Conservation (phyloP, 495 filamentous ascomycete genomes). For the Podospora sp. region DNA sequence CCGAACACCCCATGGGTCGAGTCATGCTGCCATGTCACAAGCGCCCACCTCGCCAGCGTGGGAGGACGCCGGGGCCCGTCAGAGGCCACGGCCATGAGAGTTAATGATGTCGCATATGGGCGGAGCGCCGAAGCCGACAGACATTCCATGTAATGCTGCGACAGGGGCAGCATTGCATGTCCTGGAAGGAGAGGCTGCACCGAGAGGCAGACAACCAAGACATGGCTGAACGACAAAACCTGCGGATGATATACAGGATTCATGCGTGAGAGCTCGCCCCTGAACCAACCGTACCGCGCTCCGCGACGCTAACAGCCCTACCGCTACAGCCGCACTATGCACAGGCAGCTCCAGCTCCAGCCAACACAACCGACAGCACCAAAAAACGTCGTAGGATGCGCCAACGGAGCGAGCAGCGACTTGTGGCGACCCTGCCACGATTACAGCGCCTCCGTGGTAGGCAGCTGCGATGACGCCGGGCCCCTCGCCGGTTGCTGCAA, state of each 20-base stretch:
- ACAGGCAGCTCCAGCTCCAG: not conserved
- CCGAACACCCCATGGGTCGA: not conserved
- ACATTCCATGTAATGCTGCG: not conserved
- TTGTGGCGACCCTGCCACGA: constrained; percentile 33
- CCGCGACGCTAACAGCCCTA: not conserved
- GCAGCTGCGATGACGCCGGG: constrained; percentile 28
- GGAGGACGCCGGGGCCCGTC: constrained; percentile 5
- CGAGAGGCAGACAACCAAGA: constrained; percentile 6
- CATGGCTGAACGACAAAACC: constrained; percentile 38
- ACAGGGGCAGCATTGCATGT: not conserved
- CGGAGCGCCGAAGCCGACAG: not conserved
- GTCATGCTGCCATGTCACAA: not conserved
- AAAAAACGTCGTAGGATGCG: not conserved
- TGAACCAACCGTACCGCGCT: not conserved
- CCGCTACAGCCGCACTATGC: not conserved
- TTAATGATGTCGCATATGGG: not conserved
- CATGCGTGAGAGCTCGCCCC: constrained; percentile 34
- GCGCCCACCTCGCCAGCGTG: not conserved
- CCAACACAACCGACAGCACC: not conserved
- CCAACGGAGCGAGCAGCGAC: not conserved
- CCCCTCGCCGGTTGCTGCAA: constrained; percentile 45
- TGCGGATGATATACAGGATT: constrained; percentile 40
- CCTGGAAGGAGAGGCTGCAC: not conserved
- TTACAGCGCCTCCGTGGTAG: constrained; percentile 30
- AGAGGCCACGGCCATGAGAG: too few species aligned